Evolutionary conservation across 768 basidiomycete genomes (phyloP).

Genomic region (Termitomyces sp.): DNA sequence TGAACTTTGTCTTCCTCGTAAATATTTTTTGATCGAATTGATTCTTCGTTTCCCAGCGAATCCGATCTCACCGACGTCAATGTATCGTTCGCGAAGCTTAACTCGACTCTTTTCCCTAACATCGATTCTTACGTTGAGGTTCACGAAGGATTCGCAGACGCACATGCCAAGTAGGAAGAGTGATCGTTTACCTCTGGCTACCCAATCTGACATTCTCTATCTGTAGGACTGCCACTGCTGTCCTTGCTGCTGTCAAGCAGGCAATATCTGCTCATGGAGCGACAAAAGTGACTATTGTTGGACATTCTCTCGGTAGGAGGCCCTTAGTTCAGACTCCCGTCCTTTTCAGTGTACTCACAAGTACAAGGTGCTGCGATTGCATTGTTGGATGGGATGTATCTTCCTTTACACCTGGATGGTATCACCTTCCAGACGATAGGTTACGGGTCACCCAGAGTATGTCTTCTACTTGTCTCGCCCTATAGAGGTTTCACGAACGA

Average conservation of each 20-base stretch:
- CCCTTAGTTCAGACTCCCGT: not conserved
- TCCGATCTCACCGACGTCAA: conserved; percentile 33
- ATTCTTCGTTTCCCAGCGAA: conserved; percentile 17
- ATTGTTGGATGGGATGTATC: conserved; percentile 50
- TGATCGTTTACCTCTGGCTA: not conserved
- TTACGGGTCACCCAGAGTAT: conserved; percentile 39
- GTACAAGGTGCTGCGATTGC: conserved; percentile 43
- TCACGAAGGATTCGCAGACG: conserved; percentile 38
- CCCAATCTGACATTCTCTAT: not conserved
- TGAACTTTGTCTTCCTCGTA: not conserved
- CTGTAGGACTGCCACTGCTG: conserved; percentile 31
- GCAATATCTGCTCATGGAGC: conserved; percentile 29
- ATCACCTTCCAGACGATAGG: conserved; percentile 28
- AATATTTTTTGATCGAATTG: not conserved
- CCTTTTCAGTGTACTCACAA: not conserved
- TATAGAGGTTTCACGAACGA: too few relatives aligned
- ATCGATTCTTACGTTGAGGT: conserved; percentile 33
- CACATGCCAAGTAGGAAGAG: conserved; percentile 31
- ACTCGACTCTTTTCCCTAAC: conserved; percentile 40
- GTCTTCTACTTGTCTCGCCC: conserved; percentile 21
- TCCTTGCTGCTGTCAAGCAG: conserved; percentile 34
- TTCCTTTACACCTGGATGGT: conserved; percentile 42
- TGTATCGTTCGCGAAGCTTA: conserved; percentile 23
- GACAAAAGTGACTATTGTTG: conserved; percentile 35
- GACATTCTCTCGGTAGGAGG: conserved; percentile 36